These are phyloP conservation scores for Chamaecyparis obtusa DNA, from an alignment of 75 land plant genomes.

Conservation along the genomic window DNA sequence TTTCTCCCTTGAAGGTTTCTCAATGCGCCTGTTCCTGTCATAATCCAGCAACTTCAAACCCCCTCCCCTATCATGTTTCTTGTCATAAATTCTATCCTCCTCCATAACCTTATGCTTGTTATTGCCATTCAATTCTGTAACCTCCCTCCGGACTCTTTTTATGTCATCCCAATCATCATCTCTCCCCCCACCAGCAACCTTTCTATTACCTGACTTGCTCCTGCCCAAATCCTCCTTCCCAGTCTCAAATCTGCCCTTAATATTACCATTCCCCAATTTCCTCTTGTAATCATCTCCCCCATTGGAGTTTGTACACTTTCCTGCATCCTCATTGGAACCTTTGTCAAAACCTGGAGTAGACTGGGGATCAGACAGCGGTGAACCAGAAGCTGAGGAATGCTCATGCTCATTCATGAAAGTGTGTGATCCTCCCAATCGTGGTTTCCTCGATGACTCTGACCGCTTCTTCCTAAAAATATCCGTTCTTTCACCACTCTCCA, in stretches of 20 bases:
- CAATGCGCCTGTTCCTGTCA: background rate
- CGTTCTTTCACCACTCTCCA: background rate
- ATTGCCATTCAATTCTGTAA: background rate
- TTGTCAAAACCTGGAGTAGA: background rate
- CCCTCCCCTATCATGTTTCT: constrained; percentile 5
- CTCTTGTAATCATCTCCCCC: constrained; percentile 4
- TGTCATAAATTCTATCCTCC: background rate
- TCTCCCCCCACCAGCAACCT: background rate
- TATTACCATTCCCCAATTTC: background rate
- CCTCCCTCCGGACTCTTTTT: constrained; percentile 5
- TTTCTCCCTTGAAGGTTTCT: constrained; percentile 1
- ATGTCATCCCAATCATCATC: constrained; percentile 10
- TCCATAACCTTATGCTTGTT: background rate
- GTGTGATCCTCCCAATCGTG: constrained; percentile 4
- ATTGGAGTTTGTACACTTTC: background rate
- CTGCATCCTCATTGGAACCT: background rate
- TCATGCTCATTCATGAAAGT: background rate
- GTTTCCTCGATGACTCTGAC: background rate
- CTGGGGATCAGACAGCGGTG: constrained; percentile 3
- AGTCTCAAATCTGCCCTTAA: background rate
- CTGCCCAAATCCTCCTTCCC: background rate
- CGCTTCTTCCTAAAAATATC: constrained; percentile 5
- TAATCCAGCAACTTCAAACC: background rate
- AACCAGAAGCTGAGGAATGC: constrained; percentile 6
- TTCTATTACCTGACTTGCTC: background rate